phyloP scores from a whole-genome alignment of 805 yeast species.

The Suhomyces sp. region DNA sequence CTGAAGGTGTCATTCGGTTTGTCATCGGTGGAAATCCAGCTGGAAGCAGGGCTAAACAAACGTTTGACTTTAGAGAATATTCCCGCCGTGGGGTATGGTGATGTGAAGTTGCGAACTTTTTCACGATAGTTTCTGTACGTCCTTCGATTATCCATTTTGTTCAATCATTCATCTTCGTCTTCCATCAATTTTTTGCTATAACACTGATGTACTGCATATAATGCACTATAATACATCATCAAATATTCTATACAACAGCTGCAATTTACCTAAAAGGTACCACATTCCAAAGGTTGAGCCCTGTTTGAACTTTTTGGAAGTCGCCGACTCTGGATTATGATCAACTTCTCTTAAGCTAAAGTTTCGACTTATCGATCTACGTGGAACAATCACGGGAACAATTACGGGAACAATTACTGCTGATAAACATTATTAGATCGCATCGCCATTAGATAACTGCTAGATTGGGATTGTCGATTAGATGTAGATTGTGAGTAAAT shows the following conservation, averaged over 20 bases:
- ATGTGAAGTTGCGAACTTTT: slow-evolving; percentile 17
- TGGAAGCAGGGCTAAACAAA: slow-evolving; percentile 15
- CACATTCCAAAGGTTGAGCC: neutral
- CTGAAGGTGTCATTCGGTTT: neutral
- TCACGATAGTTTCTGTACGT: slow-evolving; percentile 28
- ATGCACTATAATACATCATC: neutral
- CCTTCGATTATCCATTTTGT: slow-evolving; percentile 35
- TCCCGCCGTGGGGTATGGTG: slow-evolving; percentile 25
- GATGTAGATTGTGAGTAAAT: neutral
- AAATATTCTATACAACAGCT: too few species aligned
- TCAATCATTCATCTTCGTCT: neutral
- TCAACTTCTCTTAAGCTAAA: too few species aligned
- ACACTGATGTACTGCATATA: neutral
- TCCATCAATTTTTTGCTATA: neutral
- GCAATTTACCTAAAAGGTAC: neutral
- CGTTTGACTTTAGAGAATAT: slow-evolving; percentile 28
- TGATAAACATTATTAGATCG: neutral
- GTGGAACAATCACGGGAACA: neutral
- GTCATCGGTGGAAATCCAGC: neutral
- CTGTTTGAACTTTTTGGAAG: neutral
- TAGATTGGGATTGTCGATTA: too few species aligned
- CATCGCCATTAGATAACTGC: neutral
- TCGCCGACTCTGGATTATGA: neutral
- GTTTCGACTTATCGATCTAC: too few species aligned
- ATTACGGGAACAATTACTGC: neutral